Evolutionary conservation across 345 rosid genomes (phyloP), one percentile per base, ranked within the genome.

Genomic region (Citrus inodora): DNA sequence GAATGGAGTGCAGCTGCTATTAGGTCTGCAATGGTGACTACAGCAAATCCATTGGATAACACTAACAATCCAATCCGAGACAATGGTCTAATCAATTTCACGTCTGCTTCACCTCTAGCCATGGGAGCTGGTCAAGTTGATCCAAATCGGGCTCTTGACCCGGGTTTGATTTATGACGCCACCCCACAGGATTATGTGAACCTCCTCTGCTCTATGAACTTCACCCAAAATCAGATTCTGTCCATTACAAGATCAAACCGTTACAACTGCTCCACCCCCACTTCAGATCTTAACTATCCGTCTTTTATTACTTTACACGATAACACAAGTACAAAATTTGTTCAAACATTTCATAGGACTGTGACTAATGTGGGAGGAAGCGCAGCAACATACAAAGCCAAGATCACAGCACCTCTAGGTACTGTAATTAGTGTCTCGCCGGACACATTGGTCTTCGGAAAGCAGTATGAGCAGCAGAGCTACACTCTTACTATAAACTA

Each of bases 1-100:
- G 81, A 85, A 37, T 90, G 93, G 90, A 86, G 86, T 76, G 87
- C 87, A 1, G 88, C 88, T 16, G 88, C 90, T 58, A 88, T 88
- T 21, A 84, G 89, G 60, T 87, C 89, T 21, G 89, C 92, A 67
- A 77, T 88, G 67, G 79, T 90, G 80, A 90, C 93, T 32, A 86
- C 89, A 3, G 86, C 92, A 64, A 78, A 86, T 61, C 56, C 82
- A 67, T 30, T 83, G 27, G 89, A 82, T 80, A 87, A 85, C 67
- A 77, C 75, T 25, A n/a, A 17, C 0, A 81, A 63, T 38, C 86
- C 86, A 61, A 85, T 87, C 21, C 73, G 58, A 46, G 89, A 87
- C 61, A 58, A 32, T 6, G 81, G 77, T 4, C 24, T 13, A 8
- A 17, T 27, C 25, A 51, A 71, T 27, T 70, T 66, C 27, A 67